These are phyloP conservation scores for Monosporozyma unispora DNA, from an alignment of 805 yeast species.

Conservation along the genomic window DNA sequence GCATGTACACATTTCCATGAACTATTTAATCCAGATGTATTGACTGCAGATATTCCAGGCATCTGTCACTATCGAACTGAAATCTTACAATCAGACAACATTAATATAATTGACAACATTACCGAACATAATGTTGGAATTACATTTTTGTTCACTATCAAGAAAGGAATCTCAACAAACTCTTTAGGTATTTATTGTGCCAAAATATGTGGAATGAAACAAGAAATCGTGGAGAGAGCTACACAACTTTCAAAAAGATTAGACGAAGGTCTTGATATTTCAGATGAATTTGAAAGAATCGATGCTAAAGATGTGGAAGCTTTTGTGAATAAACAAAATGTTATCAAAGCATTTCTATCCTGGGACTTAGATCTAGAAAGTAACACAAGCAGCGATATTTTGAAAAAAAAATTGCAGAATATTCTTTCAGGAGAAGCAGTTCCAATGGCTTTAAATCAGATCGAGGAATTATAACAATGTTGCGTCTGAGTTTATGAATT, in stretches of 20 bases:
- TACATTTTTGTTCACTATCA: slow-evolving; percentile 30
- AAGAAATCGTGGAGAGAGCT: slow-evolving; percentile 29
- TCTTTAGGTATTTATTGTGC: slow-evolving; percentile 39
- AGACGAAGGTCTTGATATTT: slow-evolving; percentile 14
- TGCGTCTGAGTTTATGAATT: background rate
- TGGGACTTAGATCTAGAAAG: slow-evolving; percentile 26
- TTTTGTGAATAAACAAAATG: slow-evolving; percentile 13
- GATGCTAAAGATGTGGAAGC: slow-evolving; percentile 12
- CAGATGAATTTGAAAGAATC: slow-evolving; percentile 11
- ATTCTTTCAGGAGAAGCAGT: background rate
- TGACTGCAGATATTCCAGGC: slow-evolving; percentile 13
- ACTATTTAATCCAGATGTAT: slow-evolving; percentile 25
- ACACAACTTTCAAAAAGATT: slow-evolving; percentile 16
- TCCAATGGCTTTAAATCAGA: background rate
- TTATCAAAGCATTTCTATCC: slow-evolving; percentile 19
- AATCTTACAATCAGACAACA: slow-evolving; percentile 8
- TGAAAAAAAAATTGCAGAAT: slow-evolving; percentile 7
- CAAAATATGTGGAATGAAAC: slow-evolving; percentile 30
- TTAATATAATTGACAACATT: background rate
- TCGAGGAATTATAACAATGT: background rate
- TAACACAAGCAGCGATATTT: slow-evolving; percentile 1
- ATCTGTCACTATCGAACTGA: slow-evolving; percentile 33
- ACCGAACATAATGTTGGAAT: slow-evolving; percentile 12
- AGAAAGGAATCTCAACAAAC: slow-evolving; percentile 26
- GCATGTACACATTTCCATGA: slow-evolving; percentile 40